Base-by-base conservation (phyloP, 2,329 filamentous ascomycete genomes). In the Cercospora janseana region DNA sequence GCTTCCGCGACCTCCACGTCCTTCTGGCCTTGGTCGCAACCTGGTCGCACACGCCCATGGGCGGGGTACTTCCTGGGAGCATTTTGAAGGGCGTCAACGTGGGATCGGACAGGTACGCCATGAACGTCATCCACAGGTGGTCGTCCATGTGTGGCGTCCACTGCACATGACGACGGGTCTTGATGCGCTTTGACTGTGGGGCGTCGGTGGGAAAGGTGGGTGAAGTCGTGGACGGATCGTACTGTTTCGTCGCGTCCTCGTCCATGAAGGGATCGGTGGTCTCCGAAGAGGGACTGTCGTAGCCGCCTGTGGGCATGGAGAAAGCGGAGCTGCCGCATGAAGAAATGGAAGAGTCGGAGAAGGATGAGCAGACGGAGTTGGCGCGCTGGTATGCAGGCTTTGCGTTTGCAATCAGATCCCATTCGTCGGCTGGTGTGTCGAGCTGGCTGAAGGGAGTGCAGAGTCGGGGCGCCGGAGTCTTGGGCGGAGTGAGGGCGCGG, bases 81-180 rank as follows among this genome's bases (percentile, higher is more conserved):
- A 80, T 82, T 62, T 85, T 85, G 73, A 85, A 85, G 0, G 82
- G 82, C 1, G 82, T 85, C 40, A 84, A 76, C 3, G 78, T 81
- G 15, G 82, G 82, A 64, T 85, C 81, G 54, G 82, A 79, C n/a
- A 85, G 70, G 63, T 83, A 84, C 46, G 76, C 73, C 69, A 83
- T 79, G 66, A 83, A 85, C 6, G 79, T 82, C 63, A 81, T 78
- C 81, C 82, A 84, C 24, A 85, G 68, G 61, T 85, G 82, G 49
- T 79, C 75, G 62, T 85, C 82, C 80, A 83, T 84, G 44, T 82
- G 80, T 34, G 76, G 69, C 4, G 78, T 82, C 77, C 81, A 85
- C 31, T 67, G 71, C 4, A 68, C 64, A 62, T 61, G 63, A 35
- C 66, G 69, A 43, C 66, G 68, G 27, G 70, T 65, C 62, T 72